These are phyloP conservation scores for Lathyrus aphaca DNA, from an alignment of 306 rosid genomes.

Conservation along the genomic window DNA sequence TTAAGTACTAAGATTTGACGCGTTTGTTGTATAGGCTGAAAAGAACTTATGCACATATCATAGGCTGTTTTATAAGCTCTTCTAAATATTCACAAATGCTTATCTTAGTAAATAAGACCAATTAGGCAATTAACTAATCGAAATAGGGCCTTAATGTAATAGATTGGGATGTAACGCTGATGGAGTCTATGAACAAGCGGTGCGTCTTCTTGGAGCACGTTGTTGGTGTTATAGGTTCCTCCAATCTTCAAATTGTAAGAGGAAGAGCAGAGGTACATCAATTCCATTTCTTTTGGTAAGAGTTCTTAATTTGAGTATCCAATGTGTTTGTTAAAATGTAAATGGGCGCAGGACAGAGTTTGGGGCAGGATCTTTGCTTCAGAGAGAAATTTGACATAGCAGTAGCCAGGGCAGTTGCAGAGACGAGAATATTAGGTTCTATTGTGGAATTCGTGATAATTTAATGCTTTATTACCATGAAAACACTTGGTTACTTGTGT, in stretches of 20 bases:
- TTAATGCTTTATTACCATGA: constrained; percentile 9
- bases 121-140: background rate
- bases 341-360: constrained; percentile 65
- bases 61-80: too few relatives aligned
- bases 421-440: constrained; percentile 82
- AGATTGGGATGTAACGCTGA: constrained; percentile 82
- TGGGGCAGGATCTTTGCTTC: constrained; percentile 70
- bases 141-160: constrained; percentile 19
- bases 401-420: constrained; percentile 94
- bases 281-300: background rate
- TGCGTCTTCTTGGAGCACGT: constrained; percentile 88
- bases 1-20: too few relatives aligned
- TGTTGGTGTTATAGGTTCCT: constrained; percentile 58
- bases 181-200: constrained; percentile 88
- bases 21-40: too few relatives aligned
- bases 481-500: background rate
- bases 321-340: constrained; percentile 11
- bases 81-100: too few relatives aligned
- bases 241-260: constrained; percentile 75
- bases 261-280: constrained; percentile 89
- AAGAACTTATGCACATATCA: too few relatives aligned
- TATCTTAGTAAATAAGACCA: background rate
- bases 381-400: constrained; percentile 87
- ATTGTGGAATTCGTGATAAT: constrained; percentile 12
- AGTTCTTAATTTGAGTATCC: background rate